phyloP scores from a whole-genome alignment of 2,329 filamentous ascomycete species.

The Trichoderma sp. region DNA sequence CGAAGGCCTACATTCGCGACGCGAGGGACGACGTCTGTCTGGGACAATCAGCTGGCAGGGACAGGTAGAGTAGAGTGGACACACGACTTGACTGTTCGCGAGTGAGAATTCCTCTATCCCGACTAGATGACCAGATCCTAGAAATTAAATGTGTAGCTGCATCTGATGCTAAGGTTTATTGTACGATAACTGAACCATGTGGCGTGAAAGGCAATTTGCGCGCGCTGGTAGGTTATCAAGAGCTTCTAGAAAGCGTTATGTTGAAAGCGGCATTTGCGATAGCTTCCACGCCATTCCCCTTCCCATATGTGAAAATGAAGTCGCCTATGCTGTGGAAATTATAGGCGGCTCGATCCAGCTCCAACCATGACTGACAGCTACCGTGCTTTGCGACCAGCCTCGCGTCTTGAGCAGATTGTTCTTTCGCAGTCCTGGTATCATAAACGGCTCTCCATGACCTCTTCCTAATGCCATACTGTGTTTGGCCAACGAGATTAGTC shows the following conservation, averaged over 20 bases:
- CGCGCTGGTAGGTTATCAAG: neutral
- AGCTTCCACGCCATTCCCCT: neutral
- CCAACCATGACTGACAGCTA: conserved; percentile 39
- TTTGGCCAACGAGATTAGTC: neutral
- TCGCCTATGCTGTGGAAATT: conserved; percentile 39
- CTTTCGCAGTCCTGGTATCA: conserved; percentile 32
- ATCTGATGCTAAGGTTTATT: too few relatives aligned
- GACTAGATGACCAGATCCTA: too few relatives aligned
- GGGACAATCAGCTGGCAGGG: too few relatives aligned
- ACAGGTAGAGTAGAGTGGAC: too few relatives aligned
- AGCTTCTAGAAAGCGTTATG: neutral
- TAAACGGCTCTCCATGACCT: conserved; percentile 42
- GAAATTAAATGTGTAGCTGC: neutral
- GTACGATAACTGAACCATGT: too few relatives aligned
- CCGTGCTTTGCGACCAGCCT: conserved; percentile 37
- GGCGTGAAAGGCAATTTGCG: too few relatives aligned
- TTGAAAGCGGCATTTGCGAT: neutral
- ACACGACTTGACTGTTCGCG: too few relatives aligned
- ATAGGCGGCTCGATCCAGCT: conserved; percentile 40
- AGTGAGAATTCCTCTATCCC: too few relatives aligned
- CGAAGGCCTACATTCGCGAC: too few relatives aligned
- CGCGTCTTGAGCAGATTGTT: conserved; percentile 32
- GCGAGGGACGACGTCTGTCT: too few relatives aligned
- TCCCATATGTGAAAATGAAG: conserved; percentile 28
- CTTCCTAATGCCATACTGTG: conserved; percentile 10